Evolutionary conservation across 2,329 filamentous ascomycete species (phyloP), one percentile per base, ranked within the genome.

Genomic region (Sphaerostilbella broomeana): DNA sequence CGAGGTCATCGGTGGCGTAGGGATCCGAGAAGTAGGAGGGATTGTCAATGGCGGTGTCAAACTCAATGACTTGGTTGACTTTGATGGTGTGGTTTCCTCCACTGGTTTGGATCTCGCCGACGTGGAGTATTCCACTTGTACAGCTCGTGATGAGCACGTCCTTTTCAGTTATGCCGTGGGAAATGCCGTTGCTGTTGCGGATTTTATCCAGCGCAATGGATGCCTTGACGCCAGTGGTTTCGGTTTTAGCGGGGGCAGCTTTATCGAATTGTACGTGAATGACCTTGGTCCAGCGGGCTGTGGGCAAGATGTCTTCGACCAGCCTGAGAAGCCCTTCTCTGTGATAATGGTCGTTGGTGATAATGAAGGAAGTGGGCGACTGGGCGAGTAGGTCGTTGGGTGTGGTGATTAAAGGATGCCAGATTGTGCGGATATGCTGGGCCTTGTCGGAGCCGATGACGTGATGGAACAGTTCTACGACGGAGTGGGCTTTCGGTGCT

Each of bases 271-370:
- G 53, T 3, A 74, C 55, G 25, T 72, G 63, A 5, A 78, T 49
- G 2, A 67, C 63, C 10, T 65, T 64, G 1, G 73, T 67, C 74
- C 75, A 79, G 15, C 56, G 64, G 0, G 64, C 58, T 0, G 51
- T 47, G 0, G 54, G 54, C 20, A 62, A 58, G 0, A 70, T 0
- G 22, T 72, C 66, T 46, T 81, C 77, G 0, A 77, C 1, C 0
- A 50, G 7, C 2, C 75, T 64, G 55, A 68, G 51, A 1, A 52
- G 5, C 0, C 76, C 75, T 1, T 70, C 63, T 0, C 61, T 64
- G 51, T 79, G 68, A 47, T 58, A 57, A 38, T 80, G 75, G 45
- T 81, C 77, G 45, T 81, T 81, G 0, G 75, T 79, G 5, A 79
- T 69, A 35, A 74, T 72, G 51, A 81, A 68, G 0, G 68, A 67